Base-by-base conservation (phyloP, 495 filamentous ascomycete species). In the Hypoxylon intermedium region DNA sequence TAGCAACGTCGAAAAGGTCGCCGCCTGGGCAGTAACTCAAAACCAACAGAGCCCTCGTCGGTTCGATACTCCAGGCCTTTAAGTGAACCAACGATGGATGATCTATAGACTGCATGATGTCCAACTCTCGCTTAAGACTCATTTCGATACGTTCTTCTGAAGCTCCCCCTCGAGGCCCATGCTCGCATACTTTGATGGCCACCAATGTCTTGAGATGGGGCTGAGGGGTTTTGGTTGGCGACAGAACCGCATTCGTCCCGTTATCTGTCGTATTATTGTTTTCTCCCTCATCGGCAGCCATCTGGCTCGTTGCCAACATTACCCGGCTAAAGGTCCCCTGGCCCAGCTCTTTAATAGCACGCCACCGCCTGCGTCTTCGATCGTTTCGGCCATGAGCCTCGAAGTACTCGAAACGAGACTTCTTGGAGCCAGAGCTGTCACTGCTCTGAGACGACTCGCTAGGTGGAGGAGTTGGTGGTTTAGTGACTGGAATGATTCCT, bases 281-380 rank as follows among this genome's bases (percentile, higher is more conserved):
- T 7, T 57, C 58, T 52, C 69, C 75, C 57, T 80, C 81, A 44
- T 76, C 81, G 46, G 73, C 77, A 33, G 74, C 75, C 19, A 73
- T 62, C 64, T 83, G 77, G 65, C 76, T 79, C 3, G 90, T 96
- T 3, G 92, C 93, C 7, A 98, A 79, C 69, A 92, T 86, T 21
- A 98, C 94, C 61, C 89, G 90, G 73, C 92, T 97, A 72, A 98
- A 98, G 1, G 94, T 96, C 11, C 94, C 94, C 56, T 97, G 90
- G 6, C 94, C 94, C 7, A 98, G 80, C 63, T 87, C 76, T 48
- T 87, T 88, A 19, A 98, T 71, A 26, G 88, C 89, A 61, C 89
- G 81, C 84, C 90, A 98, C 60, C 83, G 78, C 50, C 81, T 82
- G 20, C 79, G 70, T 49, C 84, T 85, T 44, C 75, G 71, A 57